Conservation (phyloP, 2,329 filamentous ascomycete genomes). For the Pseudogymnoascus sp. region DNA sequence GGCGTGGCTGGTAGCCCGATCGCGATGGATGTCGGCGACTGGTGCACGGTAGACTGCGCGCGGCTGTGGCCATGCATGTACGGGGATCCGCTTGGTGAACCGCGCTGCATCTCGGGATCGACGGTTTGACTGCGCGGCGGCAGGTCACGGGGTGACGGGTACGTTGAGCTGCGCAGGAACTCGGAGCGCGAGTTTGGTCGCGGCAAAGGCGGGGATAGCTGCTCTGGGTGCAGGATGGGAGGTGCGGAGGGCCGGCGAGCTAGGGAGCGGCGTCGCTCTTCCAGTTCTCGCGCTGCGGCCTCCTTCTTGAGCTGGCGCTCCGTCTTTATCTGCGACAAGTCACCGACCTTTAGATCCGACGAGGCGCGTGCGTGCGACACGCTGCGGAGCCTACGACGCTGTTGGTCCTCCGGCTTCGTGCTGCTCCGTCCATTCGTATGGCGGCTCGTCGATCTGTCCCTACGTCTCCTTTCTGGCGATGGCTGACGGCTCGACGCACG, state of each 20-base stretch:
- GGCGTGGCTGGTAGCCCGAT: slow-evolving; percentile 86
- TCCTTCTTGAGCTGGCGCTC: slow-evolving; percentile 62
- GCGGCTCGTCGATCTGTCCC: slow-evolving; percentile 26
- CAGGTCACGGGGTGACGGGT: slow-evolving; percentile 32
- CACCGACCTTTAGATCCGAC: slow-evolving; percentile 42
- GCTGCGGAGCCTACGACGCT: slow-evolving; percentile 19
- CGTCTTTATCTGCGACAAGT: slow-evolving; percentile 46
- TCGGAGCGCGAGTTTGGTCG: slow-evolving; percentile 20
- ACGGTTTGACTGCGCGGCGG: slow-evolving; percentile 56
- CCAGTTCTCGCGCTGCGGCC: slow-evolving; percentile 72
- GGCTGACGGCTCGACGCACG: slow-evolving; percentile 25
- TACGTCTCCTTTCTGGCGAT: slow-evolving; percentile 26
- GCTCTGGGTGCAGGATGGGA: slow-evolving; percentile 65
- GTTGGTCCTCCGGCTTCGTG: slow-evolving; percentile 18
- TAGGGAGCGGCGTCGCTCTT: slow-evolving; percentile 77
- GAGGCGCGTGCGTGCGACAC: slow-evolving; percentile 32
- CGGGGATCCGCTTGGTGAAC: slow-evolving; percentile 17
- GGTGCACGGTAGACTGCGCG: slow-evolving; percentile 28
- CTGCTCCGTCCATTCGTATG: slow-evolving; percentile 20
- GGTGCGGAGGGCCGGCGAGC: slow-evolving; percentile 73
- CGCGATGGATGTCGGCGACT: slow-evolving; percentile 39
- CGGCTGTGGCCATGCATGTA: slow-evolving; percentile 31
- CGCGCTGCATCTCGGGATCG: slow-evolving; percentile 28
- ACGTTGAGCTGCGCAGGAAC: slow-evolving; percentile 18
- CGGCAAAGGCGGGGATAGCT: slow-evolving; percentile 28